phyloP scores from a whole-genome alignment of 1,139 yeast genomes.

The Geotrichum fermentans region DNA sequence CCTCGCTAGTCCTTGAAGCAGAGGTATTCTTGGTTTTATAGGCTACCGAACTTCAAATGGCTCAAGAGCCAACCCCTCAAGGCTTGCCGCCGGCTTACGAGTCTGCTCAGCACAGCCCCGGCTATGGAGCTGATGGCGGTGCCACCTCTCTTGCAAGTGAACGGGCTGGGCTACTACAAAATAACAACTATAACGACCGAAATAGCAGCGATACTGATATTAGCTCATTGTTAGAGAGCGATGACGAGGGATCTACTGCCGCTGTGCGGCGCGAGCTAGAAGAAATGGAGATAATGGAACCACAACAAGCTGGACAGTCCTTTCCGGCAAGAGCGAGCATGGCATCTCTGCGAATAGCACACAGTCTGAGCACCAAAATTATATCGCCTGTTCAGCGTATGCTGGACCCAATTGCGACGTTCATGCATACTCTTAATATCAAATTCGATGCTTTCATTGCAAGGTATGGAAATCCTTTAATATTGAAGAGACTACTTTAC shows the following conservation, averaged over 20 bases:
- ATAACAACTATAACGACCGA: not conserved
- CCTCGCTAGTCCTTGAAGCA: too few relatives aligned
- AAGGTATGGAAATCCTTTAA: slow-evolving; percentile 77
- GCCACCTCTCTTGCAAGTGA: slow-evolving; percentile 4
- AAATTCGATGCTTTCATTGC: slow-evolving; percentile 56
- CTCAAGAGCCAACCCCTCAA: not conserved
- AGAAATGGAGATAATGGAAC: slow-evolving; percentile 44
- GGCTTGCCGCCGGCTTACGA: slow-evolving; percentile 10
- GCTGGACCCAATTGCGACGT: slow-evolving; percentile 65
- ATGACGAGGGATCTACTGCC: slow-evolving; percentile 15
- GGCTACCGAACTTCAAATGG: too few relatives aligned
- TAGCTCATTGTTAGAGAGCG: slow-evolving; percentile 13
- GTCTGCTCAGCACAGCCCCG: not conserved
- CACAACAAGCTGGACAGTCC: slow-evolving; percentile 23
- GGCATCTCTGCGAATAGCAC: slow-evolving; percentile 31
- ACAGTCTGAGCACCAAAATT: slow-evolving; percentile 43
- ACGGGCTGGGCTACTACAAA: not conserved
- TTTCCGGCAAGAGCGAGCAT: slow-evolving; percentile 27
- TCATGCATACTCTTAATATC: slow-evolving; percentile 44
- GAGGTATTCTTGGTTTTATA: too few relatives aligned
- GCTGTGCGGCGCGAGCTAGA: slow-evolving; percentile 34
- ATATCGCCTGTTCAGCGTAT: slow-evolving; percentile 50
- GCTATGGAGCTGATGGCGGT: too few relatives aligned
- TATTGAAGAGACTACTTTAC: slow-evolving; percentile 70
- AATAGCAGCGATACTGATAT: slow-evolving; percentile 3